Conservation (phyloP, 2,329 filamentous ascomycete species). For the Ophiostoma ulmi region DNA sequence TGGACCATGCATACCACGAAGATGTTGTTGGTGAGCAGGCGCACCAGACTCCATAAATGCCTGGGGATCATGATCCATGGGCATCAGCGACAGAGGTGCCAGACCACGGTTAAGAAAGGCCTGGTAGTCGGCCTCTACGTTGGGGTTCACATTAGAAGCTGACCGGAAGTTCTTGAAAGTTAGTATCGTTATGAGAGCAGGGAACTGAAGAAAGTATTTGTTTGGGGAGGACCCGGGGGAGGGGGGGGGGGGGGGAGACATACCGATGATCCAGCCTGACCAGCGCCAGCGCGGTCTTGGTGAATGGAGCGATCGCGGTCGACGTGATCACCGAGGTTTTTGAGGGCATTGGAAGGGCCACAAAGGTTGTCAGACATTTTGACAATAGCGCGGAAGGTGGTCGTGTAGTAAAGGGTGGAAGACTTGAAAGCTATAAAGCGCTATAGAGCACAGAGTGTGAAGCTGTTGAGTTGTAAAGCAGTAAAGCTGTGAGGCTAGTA, state of each 20-base stretch:
- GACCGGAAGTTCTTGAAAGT: slow-evolving; percentile 27
- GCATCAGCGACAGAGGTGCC: slow-evolving; percentile 13
- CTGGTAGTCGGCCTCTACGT: slow-evolving; percentile 24
- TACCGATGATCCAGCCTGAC: slow-evolving; percentile 29
- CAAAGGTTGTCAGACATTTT: slow-evolving; percentile 50
- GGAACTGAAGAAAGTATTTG: not conserved
- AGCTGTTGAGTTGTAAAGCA: not conserved
- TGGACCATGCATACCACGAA: not conserved
- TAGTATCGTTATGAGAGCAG: not conserved
- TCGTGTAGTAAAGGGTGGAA: not conserved
- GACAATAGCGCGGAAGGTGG: not conserved
- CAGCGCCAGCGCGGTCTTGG: slow-evolving; percentile 56
- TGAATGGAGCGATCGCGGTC: slow-evolving; percentile 65
- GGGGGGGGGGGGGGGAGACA: not conserved
- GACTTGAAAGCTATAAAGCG: no score
- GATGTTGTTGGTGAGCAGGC: not conserved
- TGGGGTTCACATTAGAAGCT: not conserved
- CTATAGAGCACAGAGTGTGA: not conserved
- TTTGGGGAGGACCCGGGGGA: no score
- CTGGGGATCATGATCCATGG: slow-evolving; percentile 12
- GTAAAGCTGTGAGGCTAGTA: not conserved
- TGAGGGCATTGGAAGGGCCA: slow-evolving; percentile 64
- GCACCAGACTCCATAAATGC: not conserved
- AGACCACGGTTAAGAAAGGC: slow-evolving; percentile 23
- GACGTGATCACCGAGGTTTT: slow-evolving; percentile 66